Base-by-base conservation (phyloP, 1,139 yeast species). In the Arxiozyma bovina region DNA sequence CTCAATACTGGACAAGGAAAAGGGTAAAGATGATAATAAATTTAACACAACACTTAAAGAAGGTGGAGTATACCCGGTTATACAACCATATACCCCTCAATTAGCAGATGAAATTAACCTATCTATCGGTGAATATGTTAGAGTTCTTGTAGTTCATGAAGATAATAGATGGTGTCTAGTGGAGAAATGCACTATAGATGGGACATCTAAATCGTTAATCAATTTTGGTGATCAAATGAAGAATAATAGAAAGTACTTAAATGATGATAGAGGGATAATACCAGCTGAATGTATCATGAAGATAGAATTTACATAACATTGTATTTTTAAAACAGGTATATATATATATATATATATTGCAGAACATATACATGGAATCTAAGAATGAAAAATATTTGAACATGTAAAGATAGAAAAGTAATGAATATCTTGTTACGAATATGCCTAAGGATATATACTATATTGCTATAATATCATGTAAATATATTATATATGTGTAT, bases 151-250 rank as follows among this genome's bases (percentile, higher is more conserved):
- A 1, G 63, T 66, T 20, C 76, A 73, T 60, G 69, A 73, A 2
- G 77, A 74, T 58, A 77, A 74, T 58, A 76, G 76, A 3, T 74
- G 77, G 77, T 73, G 76, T 55, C 57, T 73, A 23, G 74, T 69
- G 2, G 75, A 73, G 48, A 72, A 67, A 52, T 68, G 70, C 51
- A 57, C 61, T 8, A 23, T 21, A n/a, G 53, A 56, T 25, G 72
- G 71, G 0, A 48, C 55, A 4, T 30, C 55, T 1, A 50, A 50
- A 23, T 52, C 54, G 2, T 41, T 53, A 27, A n/a, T 47, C 30
- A 45, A 21, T 48, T 23, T 20, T 4, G 53, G 48, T 11, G 45
- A 23, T 3, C 52, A 57, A 9, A 51, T 55, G 2, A 56, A 52
- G 20, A 61, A 60, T 3, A 57, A 54, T 6, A 34, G 40, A 44